Conservation (phyloP, 495 filamentous ascomycete genomes). For the Jackrogersella minutella region DNA sequence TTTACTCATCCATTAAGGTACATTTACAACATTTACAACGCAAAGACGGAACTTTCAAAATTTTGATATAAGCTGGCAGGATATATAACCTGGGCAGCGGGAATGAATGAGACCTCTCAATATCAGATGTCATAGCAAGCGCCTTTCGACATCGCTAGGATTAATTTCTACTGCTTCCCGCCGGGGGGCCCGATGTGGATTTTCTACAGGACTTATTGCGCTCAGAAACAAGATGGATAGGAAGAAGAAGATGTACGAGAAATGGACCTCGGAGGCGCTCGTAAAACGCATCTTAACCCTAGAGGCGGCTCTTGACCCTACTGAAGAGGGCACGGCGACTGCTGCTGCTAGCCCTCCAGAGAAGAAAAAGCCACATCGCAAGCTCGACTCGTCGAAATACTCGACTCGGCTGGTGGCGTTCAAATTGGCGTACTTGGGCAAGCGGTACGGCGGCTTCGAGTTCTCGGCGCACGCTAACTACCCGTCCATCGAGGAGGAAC, state of each 20-base stretch:
- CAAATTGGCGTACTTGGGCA: conserved; percentile 93
- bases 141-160: conserved; percentile 20
- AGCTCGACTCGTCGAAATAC: conserved; percentile 82
- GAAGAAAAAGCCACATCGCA: conserved; percentile 52
- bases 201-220: conserved; percentile 18
- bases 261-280: conserved; percentile 72
- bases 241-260: conserved; percentile 42
- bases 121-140: conserved; percentile 30
- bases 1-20: conserved; percentile 17
- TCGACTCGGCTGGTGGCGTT: conserved; percentile 84
- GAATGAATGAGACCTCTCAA: conserved; percentile 34
- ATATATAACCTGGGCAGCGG: background rate
- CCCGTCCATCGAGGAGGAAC: conserved; percentile 86
- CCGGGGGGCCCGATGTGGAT: conserved; percentile 26
- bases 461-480: conserved; percentile 69
- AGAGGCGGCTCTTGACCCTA: conserved; percentile 64
- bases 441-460: conserved; percentile 90
- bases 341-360: conserved; percentile 30
- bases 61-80: background rate
- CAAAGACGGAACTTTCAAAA: background rate
- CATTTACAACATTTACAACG: background rate
- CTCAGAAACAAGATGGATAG: conserved; percentile 43
- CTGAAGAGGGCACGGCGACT: conserved; percentile 37
- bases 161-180: conserved; percentile 8
- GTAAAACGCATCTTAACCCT: conserved; percentile 70